Percentiles rank a stretch among this genome's conserved stretches.
Evolutionary conservation across 1,284 basidiomycete genomes (phyloP).

Genomic region (Salmacisia buchloeana): DNA sequence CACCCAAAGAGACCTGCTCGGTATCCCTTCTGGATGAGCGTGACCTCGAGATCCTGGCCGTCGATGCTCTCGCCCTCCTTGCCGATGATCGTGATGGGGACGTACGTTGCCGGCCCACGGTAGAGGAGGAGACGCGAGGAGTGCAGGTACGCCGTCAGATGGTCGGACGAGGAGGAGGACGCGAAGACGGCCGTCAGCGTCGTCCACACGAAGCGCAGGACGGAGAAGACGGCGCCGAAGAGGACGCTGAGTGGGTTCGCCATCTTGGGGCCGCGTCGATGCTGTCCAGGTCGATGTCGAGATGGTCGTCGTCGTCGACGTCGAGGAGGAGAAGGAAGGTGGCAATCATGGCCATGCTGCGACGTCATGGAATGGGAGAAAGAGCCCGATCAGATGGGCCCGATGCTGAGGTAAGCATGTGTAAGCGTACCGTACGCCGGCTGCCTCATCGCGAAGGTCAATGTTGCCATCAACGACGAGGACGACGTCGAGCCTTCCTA

Average conservation of each 20-base stretch:
- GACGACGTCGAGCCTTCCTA: too few species aligned
- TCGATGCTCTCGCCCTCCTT: background rate
- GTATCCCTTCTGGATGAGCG: slow-evolving; percentile 34
- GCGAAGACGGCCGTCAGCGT: slow-evolving; percentile 1
- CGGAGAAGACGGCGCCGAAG: background rate
- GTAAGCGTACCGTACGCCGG: too few species aligned
- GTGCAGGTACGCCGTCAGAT: slow-evolving; percentile 31
- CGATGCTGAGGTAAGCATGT: too few species aligned
- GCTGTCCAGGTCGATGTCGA: too few species aligned
- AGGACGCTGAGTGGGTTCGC: background rate
- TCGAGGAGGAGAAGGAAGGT: too few species aligned
- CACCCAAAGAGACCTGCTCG: slow-evolving; percentile 35
- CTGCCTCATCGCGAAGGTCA: too few species aligned
- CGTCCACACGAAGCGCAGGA: background rate
- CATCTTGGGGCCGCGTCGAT: too few species aligned
- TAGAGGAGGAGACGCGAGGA: slow-evolving; percentile 30
- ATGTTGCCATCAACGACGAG: too few species aligned
- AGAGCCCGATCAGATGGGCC: too few species aligned
- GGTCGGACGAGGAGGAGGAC: slow-evolving; percentile 11
- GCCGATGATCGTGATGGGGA: slow-evolving; percentile 23
- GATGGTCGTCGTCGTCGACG: too few species aligned
- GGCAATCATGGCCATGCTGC: too few species aligned
- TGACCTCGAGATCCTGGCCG: slow-evolving; percentile 20
- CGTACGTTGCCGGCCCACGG: slow-evolving; percentile 32
- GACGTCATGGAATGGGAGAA: too few species aligned